phyloP scores from a whole-genome alignment of 208 protist species.

The Trichomonas vaginalis region DNA sequence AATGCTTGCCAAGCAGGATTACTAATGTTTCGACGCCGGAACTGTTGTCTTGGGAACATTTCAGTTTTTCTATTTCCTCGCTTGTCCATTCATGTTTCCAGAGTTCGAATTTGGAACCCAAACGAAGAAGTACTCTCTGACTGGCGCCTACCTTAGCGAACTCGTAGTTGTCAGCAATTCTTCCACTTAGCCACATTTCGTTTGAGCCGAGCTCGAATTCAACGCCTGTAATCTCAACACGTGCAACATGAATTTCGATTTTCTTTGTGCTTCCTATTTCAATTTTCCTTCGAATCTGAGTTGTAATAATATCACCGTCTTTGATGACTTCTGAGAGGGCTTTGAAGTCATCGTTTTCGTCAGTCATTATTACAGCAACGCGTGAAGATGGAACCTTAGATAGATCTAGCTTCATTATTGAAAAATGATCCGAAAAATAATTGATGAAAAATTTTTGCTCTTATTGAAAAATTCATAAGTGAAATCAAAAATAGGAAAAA shows the following conservation, averaged over 20 bases:
- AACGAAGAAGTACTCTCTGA: background rate
- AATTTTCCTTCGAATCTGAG: background rate
- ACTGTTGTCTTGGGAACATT: background rate
- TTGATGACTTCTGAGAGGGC: background rate
- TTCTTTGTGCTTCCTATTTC: background rate
- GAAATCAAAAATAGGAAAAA: no score
- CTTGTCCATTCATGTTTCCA: background rate
- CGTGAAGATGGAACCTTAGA: background rate
- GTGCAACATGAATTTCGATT: background rate
- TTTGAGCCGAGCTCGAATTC: background rate
- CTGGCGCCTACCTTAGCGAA: background rate
- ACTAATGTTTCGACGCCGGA: background rate
- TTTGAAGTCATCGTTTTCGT: background rate
- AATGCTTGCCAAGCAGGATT: background rate
- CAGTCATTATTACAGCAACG: background rate
- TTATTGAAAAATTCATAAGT: no score
- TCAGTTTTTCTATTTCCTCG: background rate
- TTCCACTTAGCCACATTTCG: background rate
- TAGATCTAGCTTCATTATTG: background rate
- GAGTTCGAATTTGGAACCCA: background rate
- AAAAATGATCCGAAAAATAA: background rate
- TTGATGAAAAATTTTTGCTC: background rate
- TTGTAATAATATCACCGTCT: background rate
- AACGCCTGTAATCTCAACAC: background rate
- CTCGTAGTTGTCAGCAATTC: background rate